These are phyloP conservation scores for Zymoseptoria tritici DNA, from an alignment of 2,329 filamentous ascomycete species.

Conservation along the genomic window DNA sequence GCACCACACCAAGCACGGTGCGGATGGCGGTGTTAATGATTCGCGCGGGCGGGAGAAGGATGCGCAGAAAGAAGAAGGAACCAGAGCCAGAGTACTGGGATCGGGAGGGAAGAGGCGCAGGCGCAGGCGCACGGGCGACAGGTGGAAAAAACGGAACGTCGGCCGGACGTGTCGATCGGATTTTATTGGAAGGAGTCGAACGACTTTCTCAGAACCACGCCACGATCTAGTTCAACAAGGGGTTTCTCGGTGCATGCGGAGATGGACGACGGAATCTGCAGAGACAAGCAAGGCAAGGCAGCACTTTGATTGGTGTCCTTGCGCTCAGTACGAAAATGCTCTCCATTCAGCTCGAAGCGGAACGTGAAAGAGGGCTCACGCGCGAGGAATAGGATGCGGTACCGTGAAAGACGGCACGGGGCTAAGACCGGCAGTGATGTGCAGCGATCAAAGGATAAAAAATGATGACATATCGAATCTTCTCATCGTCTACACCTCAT, in stretches of 20 bases:
- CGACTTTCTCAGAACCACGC: not conserved
- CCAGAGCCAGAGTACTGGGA: not conserved
- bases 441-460: not conserved
- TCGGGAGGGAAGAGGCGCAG: not conserved
- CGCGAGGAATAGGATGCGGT: not conserved
- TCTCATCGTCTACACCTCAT: not conserved
- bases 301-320: not conserved
- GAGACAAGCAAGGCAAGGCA: not conserved
- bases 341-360: not conserved
- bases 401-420: not conserved
- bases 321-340: not conserved
- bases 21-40: not conserved
- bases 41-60: not conserved
- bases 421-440: not conserved
- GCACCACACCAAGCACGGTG: not conserved
- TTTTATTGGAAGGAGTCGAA: not conserved
- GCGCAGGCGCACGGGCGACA: not conserved
- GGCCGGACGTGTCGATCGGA: not conserved
- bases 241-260: not conserved
- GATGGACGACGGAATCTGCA: not conserved
- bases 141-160: not conserved
- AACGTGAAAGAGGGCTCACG: not conserved
- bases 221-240: not conserved
- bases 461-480: not conserved
- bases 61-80: not conserved